Evolutionary conservation across 768 basidiomycete genomes (phyloP).

Genomic region (Mycena alexandri): DNA sequence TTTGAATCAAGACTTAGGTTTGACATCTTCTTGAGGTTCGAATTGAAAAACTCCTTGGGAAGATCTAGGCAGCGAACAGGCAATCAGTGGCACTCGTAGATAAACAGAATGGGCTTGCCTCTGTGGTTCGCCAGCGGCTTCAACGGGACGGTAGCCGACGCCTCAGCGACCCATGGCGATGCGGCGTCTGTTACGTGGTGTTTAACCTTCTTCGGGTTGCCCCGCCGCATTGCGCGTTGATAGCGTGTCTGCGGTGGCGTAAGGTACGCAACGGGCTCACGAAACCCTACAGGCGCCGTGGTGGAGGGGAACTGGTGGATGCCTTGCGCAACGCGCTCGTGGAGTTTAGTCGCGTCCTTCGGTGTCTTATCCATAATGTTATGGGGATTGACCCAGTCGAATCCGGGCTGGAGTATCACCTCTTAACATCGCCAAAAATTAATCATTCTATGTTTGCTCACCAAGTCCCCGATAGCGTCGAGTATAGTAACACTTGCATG

Average conservation of each 20-base stretch:
- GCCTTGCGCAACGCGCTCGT: slow-evolving; percentile 51
- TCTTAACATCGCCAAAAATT: neutral
- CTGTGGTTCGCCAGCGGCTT: slow-evolving; percentile 62
- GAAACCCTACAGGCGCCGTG: slow-evolving; percentile 57
- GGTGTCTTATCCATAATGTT: slow-evolving; percentile 48
- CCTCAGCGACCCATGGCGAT: slow-evolving; percentile 59
- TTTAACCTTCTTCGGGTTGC: slow-evolving; percentile 50
- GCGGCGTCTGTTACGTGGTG: slow-evolving; percentile 71
- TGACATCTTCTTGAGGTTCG: neutral
- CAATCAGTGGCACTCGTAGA: no score
- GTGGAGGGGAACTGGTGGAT: slow-evolving; percentile 58
- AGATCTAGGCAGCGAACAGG: neutral
- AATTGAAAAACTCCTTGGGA: neutral
- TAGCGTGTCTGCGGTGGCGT: slow-evolving; percentile 60
- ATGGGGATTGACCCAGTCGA: slow-evolving; percentile 82
- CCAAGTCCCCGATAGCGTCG: slow-evolving; percentile 79
- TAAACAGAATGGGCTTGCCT: slow-evolving; percentile 49
- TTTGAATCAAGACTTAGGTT: neutral
- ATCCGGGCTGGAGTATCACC: slow-evolving; percentile 60
- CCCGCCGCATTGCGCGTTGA: slow-evolving; percentile 51
- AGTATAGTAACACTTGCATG: slow-evolving; percentile 67
- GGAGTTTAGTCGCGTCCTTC: slow-evolving; percentile 49
- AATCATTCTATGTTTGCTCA: slow-evolving; percentile 48
- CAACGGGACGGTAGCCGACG: slow-evolving; percentile 71
- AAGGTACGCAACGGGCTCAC: slow-evolving; percentile 56